Percentiles rank a stretch among this genome's conserved stretches.
These are phyloP conservation scores for Chenopodium album DNA, from an alignment of 148 eudicot genomes.

Conservation along the genomic window DNA sequence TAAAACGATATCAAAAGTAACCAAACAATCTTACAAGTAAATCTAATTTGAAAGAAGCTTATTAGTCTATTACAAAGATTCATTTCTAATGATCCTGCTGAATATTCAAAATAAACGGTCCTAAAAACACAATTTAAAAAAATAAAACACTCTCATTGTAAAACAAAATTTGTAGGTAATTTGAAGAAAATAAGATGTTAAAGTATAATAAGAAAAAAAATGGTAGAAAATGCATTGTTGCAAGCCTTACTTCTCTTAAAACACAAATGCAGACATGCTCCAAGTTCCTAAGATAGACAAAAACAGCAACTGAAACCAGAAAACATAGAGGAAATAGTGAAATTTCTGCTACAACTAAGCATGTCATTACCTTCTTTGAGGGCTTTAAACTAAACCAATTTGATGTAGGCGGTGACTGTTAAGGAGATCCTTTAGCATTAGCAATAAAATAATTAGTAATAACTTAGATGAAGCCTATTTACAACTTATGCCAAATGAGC, in stretches of 20 bases:
- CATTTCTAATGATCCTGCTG: not conserved
- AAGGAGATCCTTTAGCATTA: constrained; percentile 45
- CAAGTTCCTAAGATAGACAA: not conserved
- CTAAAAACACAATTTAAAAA: too few species aligned
- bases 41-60: too few species aligned
- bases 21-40: too few species aligned
- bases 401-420: constrained; percentile 36
- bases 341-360: not conserved
- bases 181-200: not conserved
- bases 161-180: not conserved
- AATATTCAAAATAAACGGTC: not conserved
- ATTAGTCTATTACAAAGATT: not conserved
- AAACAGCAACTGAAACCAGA: constrained; percentile 4
- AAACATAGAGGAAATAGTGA: not conserved
- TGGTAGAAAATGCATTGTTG: not conserved
- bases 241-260: not conserved
- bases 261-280: not conserved
- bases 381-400: constrained; percentile 54
- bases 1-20: too few species aligned
- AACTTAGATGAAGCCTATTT: not conserved
- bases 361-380: constrained; percentile 48
- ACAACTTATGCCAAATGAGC: not conserved
- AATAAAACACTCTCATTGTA: not conserved
- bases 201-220: not conserved
- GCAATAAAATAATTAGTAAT: constrained; percentile 16